Base-by-base conservation (phyloP, 805 yeast species). In the Scheffersomyces ergatensis region DNA sequence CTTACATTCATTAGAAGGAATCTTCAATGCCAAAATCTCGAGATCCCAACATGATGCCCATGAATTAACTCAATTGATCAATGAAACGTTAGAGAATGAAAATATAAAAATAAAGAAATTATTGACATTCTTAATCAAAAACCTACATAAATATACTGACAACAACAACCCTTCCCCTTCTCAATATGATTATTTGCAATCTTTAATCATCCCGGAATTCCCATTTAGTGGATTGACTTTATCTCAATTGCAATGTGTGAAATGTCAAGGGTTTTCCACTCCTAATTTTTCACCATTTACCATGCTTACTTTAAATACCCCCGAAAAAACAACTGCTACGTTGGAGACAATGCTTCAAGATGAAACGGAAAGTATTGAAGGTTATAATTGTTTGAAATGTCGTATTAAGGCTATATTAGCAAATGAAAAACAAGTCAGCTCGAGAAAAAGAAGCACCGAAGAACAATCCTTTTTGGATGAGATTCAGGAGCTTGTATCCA, bases 21-120 rank as follows among this genome's bases (percentile, higher is more conserved):
- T 85, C 13, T 85, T 83, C 63, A 77, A 81, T 40, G 82, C 90
- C 3, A 80, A 78, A 48, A 82, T 93, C 20, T 82, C 95, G 2
- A 67, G 51, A 26, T 78, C 78, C 34, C 99, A 93, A 60, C 96
- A 92, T 55, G 99, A 92, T 65, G 97, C 98, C 0, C 97, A 93
- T 53, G 99, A 92, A 55, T 71, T 93, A 47, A 76, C 92, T 23
- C 96, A 89, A 57, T 63, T 88, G 38, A 72, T 90, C 16, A 65
- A 92, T 17, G 96, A 90, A 53, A 82, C 92, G 0, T 66, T 93
- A 37, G 81, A 84, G 37, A 74, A 72, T 40, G 97, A 92, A 55
- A 72, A 77, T 48, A 51, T 66, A 8, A 63, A 62, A 33, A 44
- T 82, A 57, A 67, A 63, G 36, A 66, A 65, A 36, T 49, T 63